Conservation (phyloP, 176 grass and related monocot species). For the Dendrocalamus sinicus region DNA sequence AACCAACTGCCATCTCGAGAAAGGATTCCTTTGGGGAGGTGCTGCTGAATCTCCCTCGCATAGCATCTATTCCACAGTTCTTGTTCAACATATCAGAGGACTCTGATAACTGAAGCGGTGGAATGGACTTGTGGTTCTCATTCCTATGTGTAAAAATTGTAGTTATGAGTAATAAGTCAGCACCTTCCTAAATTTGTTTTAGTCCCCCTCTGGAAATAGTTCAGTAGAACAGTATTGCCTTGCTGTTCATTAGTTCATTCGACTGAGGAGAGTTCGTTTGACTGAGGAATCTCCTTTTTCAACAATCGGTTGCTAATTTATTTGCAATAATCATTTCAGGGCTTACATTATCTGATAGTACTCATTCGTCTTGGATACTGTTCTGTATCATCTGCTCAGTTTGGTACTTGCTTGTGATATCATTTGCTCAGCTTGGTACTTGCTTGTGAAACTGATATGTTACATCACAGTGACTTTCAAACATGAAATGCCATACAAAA, state of each 20-base stretch:
- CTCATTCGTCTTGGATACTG: neutral
- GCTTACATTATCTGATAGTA: neutral
- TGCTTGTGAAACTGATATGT: neutral
- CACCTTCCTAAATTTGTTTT: neutral
- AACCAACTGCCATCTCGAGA: slow-evolving; percentile 39
- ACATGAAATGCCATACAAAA: neutral
- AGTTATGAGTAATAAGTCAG: slow-evolving; percentile 19
- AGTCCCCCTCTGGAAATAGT: slow-evolving; percentile 13
- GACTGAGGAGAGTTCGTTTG: too few species aligned
- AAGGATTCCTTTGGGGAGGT: slow-evolving; percentile 57
- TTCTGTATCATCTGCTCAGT: neutral
- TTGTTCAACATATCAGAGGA: slow-evolving; percentile 57
- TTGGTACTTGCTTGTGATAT: neutral
- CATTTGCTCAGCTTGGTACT: too few species aligned
- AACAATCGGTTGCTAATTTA: neutral
- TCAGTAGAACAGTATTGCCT: neutral
- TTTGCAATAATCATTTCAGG: neutral
- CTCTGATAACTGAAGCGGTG: slow-evolving; percentile 35
- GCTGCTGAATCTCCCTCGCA: slow-evolving; percentile 50
- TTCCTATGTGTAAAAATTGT: slow-evolving; percentile 29
- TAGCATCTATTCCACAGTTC: slow-evolving; percentile 58
- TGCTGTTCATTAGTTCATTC: neutral
- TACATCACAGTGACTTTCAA: neutral
- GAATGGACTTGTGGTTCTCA: neutral
- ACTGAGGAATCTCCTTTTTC: neutral